A percentile compares a stretch with the other conserved stretches of the same genome.
phyloP scores from a whole-genome alignment of 352 stramenopile genomes.

The Phytopythium delawarense region DNA sequence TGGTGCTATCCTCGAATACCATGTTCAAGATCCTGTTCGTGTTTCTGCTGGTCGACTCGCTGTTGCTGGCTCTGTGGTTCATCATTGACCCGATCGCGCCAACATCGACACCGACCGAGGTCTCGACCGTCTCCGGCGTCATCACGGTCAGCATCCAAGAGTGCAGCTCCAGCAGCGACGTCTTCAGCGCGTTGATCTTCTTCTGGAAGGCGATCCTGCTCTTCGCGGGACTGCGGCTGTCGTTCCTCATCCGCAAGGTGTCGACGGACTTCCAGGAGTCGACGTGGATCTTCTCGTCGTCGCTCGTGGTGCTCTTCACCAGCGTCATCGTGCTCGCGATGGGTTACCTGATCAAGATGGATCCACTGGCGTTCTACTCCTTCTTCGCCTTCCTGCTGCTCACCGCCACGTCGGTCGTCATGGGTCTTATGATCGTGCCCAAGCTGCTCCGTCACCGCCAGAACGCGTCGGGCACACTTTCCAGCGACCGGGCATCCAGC shows the following conservation, averaged over 20 bases:
- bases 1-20: slow-evolving; percentile 8
- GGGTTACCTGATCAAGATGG: slow-evolving; percentile 12
- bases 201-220: slow-evolving; percentile 45
- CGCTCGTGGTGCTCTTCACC: slow-evolving; percentile 22
- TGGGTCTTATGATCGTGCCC: slow-evolving; percentile 2
- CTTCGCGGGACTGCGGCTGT: slow-evolving; percentile 33
- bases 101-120: slow-evolving; percentile 8
- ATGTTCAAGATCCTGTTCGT: slow-evolving; percentile 17
- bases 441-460: slow-evolving; percentile 1
- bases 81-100: slow-evolving; percentile 18
- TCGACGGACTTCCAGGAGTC: slow-evolving; percentile 33
- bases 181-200: slow-evolving; percentile 31
- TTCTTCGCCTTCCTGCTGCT: slow-evolving; percentile 5
- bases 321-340: slow-evolving; percentile 13
- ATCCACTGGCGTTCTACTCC: not conserved
- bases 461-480: too few relatives aligned
- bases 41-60: slow-evolving; percentile 16
- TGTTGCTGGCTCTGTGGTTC: slow-evolving; percentile 16
- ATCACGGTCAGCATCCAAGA: slow-evolving; percentile 17
- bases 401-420: slow-evolving; percentile 1
- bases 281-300: slow-evolving; percentile 27
- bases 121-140: slow-evolving; percentile 10
- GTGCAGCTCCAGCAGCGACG: slow-evolving; percentile 29
- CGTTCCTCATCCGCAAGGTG: slow-evolving; percentile 45
- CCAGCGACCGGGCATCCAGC: not conserved